Evolutionary conservation across 2,329 filamentous ascomycete genomes (phyloP).

Genomic region (Fonsecaea erecta): DNA sequence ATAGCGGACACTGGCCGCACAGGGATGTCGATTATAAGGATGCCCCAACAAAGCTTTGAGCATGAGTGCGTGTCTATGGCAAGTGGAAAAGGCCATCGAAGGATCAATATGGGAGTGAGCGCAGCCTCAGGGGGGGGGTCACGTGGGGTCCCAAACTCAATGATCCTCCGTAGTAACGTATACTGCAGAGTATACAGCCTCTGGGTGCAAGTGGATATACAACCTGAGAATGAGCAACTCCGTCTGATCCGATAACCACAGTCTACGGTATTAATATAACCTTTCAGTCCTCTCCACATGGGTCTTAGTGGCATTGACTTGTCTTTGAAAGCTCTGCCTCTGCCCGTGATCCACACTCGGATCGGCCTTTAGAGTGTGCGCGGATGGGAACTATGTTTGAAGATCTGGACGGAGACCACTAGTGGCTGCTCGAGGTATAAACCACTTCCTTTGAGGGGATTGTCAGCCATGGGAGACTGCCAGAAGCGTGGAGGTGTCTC

Average conservation of each 20-base stretch:
- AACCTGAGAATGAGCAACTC: not conserved
- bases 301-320: not conserved
- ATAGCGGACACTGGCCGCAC: slow-evolving; percentile 19
- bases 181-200: not conserved
- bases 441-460: no score
- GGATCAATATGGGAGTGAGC: no score
- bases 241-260: not conserved
- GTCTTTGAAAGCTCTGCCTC: not conserved
- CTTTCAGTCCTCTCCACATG: not conserved
- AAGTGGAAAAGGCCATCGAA: not conserved
- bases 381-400: not conserved
- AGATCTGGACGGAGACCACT: not conserved
- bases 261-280: no score
- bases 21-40: slow-evolving; percentile 27
- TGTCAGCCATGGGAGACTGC: not conserved
- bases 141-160: no score
- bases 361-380: not conserved
- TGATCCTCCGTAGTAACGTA: not conserved
- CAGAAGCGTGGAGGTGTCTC: not conserved
- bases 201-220: not conserved
- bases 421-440: not conserved
- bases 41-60: slow-evolving; percentile 5
- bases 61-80: not conserved
- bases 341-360: not conserved
- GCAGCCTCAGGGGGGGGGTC: not conserved